phyloP scores from a whole-genome alignment of 2,329 filamentous ascomycete species.

The Hymenoscyphus salicellus region DNA sequence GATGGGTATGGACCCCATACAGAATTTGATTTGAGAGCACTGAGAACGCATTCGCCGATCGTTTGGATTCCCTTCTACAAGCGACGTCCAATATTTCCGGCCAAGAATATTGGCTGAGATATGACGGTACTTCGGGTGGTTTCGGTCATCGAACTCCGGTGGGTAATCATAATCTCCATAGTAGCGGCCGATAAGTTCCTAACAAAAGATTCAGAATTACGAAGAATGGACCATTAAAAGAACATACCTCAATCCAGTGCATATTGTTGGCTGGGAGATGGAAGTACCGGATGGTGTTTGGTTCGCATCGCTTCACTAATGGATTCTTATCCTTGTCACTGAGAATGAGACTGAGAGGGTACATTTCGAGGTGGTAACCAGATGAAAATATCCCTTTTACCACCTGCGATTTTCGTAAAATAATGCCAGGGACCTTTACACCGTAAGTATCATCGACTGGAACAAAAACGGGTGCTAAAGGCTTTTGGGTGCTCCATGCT shows the following conservation, averaged over 20 bases:
- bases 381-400: no score
- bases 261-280: constrained; percentile 10
- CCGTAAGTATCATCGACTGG: no score
- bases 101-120: constrained; percentile 3
- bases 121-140: neutral
- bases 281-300: constrained; percentile 8
- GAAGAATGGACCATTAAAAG: no score
- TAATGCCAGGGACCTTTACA: no score
- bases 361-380: no score
- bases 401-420: no score
- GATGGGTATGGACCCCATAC: no score
- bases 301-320: neutral
- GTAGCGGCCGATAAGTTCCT: constrained; percentile 8
- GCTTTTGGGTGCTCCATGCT: no score
- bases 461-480: no score
- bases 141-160: neutral
- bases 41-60: constrained; percentile 9
- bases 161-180: neutral
- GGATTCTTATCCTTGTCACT: no score
- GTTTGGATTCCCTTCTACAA: neutral
- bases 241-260: constrained; percentile 9
- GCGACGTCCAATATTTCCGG: constrained; percentile 4
- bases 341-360: no score
- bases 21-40: neutral
- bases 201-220: neutral